Base-by-base conservation (phyloP, 2,329 filamentous ascomycete species). In the Stachybotrys chlorohalonatus region DNA sequence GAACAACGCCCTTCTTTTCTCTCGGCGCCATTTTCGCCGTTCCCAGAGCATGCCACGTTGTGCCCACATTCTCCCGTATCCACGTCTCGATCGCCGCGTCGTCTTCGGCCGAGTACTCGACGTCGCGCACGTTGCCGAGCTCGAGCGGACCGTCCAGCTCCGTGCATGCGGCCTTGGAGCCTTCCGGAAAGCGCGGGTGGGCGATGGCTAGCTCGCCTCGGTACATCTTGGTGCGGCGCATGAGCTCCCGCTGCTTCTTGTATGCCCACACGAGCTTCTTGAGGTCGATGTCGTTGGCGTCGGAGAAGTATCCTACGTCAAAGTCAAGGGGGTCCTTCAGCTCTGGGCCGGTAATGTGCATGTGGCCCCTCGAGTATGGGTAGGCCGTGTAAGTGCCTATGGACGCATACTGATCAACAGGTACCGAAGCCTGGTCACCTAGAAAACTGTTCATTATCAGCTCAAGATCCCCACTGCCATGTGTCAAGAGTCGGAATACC, bases 201-300 rank as follows among this genome's bases (percentile, higher is more conserved):
- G 67, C 61, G 4, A 62, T 53, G 5, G 68, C 63, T 2, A 73
- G 47, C 64, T 80, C 73, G 62, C 79, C 72, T 54, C 72, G 60
- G 66, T 78, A 84, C 55, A 75, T 71, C 2, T 73, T 66, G 62
- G 81, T 78, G 13, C 82, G 78, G 3, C 83, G 77, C 24, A 75
- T 70, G 53, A 86, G 76, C 65, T 85, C 83, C 3, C 84, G 80
- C 46, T 76, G 74, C 59, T 78, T 79, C 68, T 87, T 87, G 71
- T 87, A 87, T 1, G 72, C 76, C 82, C 83, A 86, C 11, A 83
- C 60, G 11, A 81, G 76, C 60, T 76, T 81, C 63, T 79, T 79
- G 31, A 85, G 36, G 62, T 86, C 83, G 30, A 80, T 65, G 1
- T 73, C 72, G 30, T 75, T 68, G 11, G 6, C 13, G 16, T 52